These are phyloP conservation scores for Neurospora crassa DNA, from an alignment of 2,329 filamentous ascomycete species.

Conservation along the genomic window DNA sequence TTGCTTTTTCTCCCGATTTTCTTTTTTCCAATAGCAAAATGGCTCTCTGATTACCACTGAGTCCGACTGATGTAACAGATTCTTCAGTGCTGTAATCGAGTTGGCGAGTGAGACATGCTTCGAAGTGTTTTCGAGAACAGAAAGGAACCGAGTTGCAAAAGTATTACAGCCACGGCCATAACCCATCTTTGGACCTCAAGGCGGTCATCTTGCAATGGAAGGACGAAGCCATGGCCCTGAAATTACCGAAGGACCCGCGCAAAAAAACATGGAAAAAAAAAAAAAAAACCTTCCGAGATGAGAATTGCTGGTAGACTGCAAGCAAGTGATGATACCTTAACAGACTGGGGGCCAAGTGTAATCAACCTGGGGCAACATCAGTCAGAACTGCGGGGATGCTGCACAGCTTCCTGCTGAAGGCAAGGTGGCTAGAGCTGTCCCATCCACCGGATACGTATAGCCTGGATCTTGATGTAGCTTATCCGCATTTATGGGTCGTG, in stretches of 20 bases:
- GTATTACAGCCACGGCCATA: not conserved
- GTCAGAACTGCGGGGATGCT: not conserved
- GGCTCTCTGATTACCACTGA: not conserved
- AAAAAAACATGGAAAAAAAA: not conserved
- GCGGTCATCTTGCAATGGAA: not conserved
- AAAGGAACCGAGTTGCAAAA: not conserved
- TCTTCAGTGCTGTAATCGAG: not conserved
- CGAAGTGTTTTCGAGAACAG: not conserved
- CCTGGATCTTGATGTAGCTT: not conserved
- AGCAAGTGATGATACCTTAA: not conserved
- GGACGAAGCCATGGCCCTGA: not conserved
- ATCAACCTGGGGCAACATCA: not conserved
- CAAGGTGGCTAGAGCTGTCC: not conserved
- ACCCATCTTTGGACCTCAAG: not conserved
- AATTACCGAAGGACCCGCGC: not conserved
- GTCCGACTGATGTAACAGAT: not conserved
- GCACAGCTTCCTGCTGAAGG: not conserved
- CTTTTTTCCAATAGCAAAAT: not conserved
- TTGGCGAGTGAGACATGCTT: not conserved
- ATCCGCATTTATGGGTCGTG: not conserved
- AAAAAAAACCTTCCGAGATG: not conserved
- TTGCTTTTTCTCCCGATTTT: not conserved
- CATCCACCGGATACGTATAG: not conserved
- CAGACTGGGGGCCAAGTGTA: not conserved
- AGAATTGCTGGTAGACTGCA: not conserved